Conservation (phyloP, 139 green algal species). For the Chlorella sp. region DNA sequence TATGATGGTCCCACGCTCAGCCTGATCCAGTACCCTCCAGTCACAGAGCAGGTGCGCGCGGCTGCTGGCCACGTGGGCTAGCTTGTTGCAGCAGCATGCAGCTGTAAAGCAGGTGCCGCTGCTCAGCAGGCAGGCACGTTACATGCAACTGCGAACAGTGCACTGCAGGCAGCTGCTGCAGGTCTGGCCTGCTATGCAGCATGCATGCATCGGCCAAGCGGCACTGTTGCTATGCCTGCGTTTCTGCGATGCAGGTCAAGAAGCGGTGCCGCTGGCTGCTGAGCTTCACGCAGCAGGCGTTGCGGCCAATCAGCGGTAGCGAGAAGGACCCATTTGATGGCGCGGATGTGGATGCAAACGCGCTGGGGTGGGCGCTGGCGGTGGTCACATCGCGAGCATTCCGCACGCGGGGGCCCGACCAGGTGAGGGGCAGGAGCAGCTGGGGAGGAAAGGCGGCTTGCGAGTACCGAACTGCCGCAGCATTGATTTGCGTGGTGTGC, state of each 20-base stretch:
- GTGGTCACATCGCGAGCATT: constrained; percentile 82
- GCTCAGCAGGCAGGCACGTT: too few relatives aligned
- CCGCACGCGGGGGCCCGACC: constrained; percentile 59
- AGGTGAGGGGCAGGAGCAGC: constrained; percentile 39
- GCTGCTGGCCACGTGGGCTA: too few relatives aligned
- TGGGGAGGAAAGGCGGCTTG: not conserved
- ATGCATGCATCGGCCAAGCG: too few relatives aligned
- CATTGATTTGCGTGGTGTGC: too few relatives aligned
- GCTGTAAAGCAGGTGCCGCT: too few relatives aligned
- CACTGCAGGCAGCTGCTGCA: too few relatives aligned
- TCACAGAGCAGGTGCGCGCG: constrained; percentile 71
- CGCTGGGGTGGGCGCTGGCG: constrained; percentile 80
- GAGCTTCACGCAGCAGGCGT: constrained; percentile 61
- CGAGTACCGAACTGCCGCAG: too few relatives aligned
- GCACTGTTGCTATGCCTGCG: too few relatives aligned
- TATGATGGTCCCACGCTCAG: constrained; percentile 62
- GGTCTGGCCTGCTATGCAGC: too few relatives aligned
- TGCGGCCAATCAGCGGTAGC: constrained; percentile 59
- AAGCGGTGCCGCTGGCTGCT: constrained; percentile 77
- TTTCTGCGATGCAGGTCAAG: constrained; percentile 72
- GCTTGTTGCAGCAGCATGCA: too few relatives aligned
- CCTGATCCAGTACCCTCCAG: constrained; percentile 78
- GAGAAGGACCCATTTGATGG: constrained; percentile 71
- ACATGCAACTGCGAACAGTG: too few relatives aligned
- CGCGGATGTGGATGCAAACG: constrained; percentile 72